Evolutionary conservation across 75 land plant species (phyloP), one percentile per base, ranked within the genome.

Genomic region (Pinus albicaulis): DNA sequence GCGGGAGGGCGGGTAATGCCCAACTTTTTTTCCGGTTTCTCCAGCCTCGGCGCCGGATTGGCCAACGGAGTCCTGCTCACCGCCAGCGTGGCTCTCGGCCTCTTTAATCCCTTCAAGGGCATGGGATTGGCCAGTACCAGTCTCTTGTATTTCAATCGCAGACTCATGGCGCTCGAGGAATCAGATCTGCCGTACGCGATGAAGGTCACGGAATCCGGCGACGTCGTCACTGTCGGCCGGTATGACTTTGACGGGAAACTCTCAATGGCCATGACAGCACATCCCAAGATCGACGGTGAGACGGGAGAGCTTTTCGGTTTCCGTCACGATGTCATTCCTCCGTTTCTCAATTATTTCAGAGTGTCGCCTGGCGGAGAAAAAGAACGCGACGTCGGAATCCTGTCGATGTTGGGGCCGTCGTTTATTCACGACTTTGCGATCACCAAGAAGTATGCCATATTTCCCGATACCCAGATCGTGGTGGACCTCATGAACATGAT

Each of bases 361-460:
- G 82, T 93, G 78, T 83, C 85, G 34, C 55, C 82, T 4, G 31
- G 58, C 38, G 91, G 96, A 7, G 57, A 17, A 24, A 88, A 86
- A 75, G 75, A 74, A n/a, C 77, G 78, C 23, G 91, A 88, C 31
- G 91, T 90, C 23, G 82, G 85, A n/a, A 80, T 93, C 28, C 82
- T 78, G 74, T 90, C 89, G 31, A 41, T 85, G 52, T 24, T 1
- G 1, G 59, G 77, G 7, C 86, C 86, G 1, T 80, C 86, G 5
- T 80, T 90, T 64, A 31, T 87, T 13, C 91, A 90, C 74, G 95
- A 93, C 83, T 91, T 90, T 22, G 89, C 88, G 17, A 81, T 90
- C 62, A 88, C 88, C 6, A 71, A 85, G 52, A 69, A 77, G 31
- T 86, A 79, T 77, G 84, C 87, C 57, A 57, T 93, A 28, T 86